A percentile compares a stretch with the other conserved stretches of the same genome.
Conservation (phyloP, 1,139 yeast genomes). For the Arxiozyma telluris region DNA sequence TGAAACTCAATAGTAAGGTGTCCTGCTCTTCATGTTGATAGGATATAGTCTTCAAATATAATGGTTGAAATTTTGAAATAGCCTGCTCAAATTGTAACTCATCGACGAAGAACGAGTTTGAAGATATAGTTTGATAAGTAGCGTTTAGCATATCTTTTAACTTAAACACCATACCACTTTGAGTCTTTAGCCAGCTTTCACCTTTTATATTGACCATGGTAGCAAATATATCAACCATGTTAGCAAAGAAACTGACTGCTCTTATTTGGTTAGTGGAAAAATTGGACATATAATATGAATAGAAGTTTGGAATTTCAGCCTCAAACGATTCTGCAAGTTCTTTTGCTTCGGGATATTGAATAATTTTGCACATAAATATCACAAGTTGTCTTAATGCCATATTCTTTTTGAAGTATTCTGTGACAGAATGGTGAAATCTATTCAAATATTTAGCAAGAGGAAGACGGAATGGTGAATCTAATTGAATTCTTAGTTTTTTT, state of each 20-base stretch:
- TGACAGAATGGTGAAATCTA: slow-evolving; percentile 69
- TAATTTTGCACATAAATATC: slow-evolving; percentile 28
- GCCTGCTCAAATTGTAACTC: slow-evolving; percentile 74
- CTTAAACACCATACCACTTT: slow-evolving; percentile 34
- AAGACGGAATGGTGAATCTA: slow-evolving; percentile 80
- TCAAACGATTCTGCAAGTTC: slow-evolving; percentile 49
- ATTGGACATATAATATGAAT: slow-evolving; percentile 22
- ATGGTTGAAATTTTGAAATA: slow-evolving; percentile 47
- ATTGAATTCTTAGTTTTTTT: slow-evolving; percentile 74
- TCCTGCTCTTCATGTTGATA: slow-evolving; percentile 31
- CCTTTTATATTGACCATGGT: slow-evolving; percentile 46
- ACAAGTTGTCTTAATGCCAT: slow-evolving; percentile 59
- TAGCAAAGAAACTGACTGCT: slow-evolving; percentile 41
- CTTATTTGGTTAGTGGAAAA: slow-evolving; percentile 28
- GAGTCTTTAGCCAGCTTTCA: slow-evolving; percentile 51
- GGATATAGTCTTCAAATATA: slow-evolving; percentile 44
- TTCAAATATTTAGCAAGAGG: slow-evolving; percentile 85
- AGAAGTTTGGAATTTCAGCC: slow-evolving; percentile 39
- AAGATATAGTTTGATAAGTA: slow-evolving; percentile 20
- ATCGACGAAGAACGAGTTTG: slow-evolving; percentile 26
- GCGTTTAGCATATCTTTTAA: slow-evolving; percentile 23
- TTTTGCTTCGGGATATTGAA: slow-evolving; percentile 41
- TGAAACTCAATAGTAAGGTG: slow-evolving; percentile 39
- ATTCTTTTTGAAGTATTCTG: slow-evolving; percentile 60
- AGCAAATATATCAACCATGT: slow-evolving; percentile 55